Percentiles rank a stretch among this genome's conserved stretches.
These are phyloP conservation scores for Bipolaris gigantea DNA, from an alignment of 2,329 filamentous ascomycete genomes.

Conservation along the genomic window DNA sequence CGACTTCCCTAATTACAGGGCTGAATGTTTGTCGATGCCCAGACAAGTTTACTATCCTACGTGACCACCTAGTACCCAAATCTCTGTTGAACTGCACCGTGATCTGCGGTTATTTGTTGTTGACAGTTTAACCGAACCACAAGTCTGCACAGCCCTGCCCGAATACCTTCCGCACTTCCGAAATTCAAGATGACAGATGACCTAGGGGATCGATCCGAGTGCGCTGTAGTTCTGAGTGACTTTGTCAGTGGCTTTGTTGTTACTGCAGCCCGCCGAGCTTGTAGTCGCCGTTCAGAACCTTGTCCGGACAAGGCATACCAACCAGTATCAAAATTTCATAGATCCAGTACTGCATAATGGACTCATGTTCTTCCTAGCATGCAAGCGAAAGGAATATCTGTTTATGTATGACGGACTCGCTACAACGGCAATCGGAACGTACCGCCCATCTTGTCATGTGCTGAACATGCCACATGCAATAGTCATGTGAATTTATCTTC, in stretches of 20 bases:
- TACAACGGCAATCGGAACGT: too few relatives aligned
- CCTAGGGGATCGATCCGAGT: neutral
- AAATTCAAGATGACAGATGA: neutral
- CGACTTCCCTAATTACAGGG: neutral
- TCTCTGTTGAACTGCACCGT: neutral
- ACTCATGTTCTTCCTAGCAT: too few relatives aligned
- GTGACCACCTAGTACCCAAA: neutral
- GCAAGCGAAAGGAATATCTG: too few relatives aligned
- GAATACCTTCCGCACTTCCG: neutral
- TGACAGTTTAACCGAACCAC: neutral
- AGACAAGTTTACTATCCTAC: neutral
- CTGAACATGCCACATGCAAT: too few relatives aligned
- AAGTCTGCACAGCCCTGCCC: neutral
- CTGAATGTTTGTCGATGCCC: neutral
- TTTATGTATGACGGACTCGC: too few relatives aligned
- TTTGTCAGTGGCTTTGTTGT: neutral
- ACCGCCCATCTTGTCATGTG: too few relatives aligned
- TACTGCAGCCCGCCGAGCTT: neutral
- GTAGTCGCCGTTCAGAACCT: neutral
- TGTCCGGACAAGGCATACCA: neutral
- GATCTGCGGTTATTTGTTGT: neutral
- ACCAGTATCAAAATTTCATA: neutral
- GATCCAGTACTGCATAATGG: neutral
- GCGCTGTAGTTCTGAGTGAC: neutral
- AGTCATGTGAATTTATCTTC: too few relatives aligned